Evolutionary conservation across 2,329 filamentous ascomycete genomes (phyloP).

Genomic region (Aspergillus awamori): DNA sequence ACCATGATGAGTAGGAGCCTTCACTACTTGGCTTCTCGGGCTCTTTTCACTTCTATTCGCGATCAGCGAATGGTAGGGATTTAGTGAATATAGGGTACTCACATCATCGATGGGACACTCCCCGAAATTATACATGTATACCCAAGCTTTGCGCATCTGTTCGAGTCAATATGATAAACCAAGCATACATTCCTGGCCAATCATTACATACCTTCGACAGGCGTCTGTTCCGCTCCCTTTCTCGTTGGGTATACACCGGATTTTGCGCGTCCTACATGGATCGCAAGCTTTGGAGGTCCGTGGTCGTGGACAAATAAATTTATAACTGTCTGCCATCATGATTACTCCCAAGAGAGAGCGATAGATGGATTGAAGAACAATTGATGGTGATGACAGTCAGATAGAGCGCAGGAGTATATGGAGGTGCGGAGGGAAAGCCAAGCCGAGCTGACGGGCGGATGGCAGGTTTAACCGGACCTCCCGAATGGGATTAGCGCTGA

Average conservation of each 20-base stretch:
- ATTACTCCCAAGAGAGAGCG: not conserved
- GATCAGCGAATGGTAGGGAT: not conserved
- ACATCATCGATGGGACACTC: not conserved
- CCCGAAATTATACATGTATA: not conserved
- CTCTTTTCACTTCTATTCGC: not conserved
- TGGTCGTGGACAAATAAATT: not conserved
- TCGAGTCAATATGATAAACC: not conserved
- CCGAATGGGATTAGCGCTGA: not conserved
- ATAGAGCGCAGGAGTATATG: not conserved
- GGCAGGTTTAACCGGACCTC: conserved; percentile 3
- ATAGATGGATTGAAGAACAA: not conserved
- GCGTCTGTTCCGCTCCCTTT: not conserved
- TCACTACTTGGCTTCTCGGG: not conserved
- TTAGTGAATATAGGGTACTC: not conserved
- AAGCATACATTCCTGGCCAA: not conserved
- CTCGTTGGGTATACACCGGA: not conserved
- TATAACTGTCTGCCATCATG: not conserved
- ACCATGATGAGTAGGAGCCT: no score
- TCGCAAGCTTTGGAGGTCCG: not conserved
- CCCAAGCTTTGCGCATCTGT: not conserved
- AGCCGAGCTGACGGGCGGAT: not conserved
- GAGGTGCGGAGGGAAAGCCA: not conserved
- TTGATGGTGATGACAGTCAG: not conserved
- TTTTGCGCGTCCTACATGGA: not conserved
- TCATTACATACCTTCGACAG: not conserved